Conservation (phyloP, 148 eudicot genomes). For the Chenopodium formosanum region DNA sequence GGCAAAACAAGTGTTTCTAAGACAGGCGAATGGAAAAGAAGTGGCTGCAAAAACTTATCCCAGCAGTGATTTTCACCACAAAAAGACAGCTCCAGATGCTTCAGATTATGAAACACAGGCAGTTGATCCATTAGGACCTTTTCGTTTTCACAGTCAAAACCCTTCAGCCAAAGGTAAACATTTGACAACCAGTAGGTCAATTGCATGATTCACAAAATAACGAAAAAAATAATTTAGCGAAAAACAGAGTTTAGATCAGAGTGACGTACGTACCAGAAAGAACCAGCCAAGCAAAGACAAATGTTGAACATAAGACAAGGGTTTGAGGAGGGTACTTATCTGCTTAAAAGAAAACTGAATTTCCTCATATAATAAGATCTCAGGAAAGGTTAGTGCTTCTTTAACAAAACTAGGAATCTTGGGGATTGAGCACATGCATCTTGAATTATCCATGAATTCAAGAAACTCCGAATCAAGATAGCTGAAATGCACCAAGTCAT, state of each 20-base stretch:
- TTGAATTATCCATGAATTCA: background rate
- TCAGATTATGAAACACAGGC: conserved; percentile 1
- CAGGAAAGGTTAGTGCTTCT: background rate
- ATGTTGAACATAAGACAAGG: conserved; percentile 13
- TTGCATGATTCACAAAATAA: too few relatives aligned
- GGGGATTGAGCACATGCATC: background rate
- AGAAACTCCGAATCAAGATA: conserved; percentile 19
- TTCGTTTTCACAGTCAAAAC: background rate
- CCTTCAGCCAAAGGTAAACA: background rate
- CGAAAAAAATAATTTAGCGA: too few relatives aligned
- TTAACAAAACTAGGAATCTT: background rate
- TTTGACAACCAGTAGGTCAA: too few relatives aligned
- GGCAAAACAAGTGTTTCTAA: background rate
- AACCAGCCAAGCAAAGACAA: background rate
- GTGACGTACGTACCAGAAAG: background rate
- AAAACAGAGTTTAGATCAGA: background rate
- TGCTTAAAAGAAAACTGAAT: too few relatives aligned
- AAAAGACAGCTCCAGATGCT: background rate
- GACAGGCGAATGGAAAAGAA: too few relatives aligned
- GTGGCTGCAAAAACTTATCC: too few relatives aligned
- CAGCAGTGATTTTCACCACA: too few relatives aligned
- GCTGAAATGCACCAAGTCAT: conserved; percentile 1
- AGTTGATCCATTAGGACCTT: background rate
- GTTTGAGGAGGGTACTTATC: too few relatives aligned
- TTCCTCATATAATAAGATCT: too few relatives aligned